Evolutionary conservation across 331 rosid genomes (phyloP).

Genomic region (Dryas integrifolia): DNA sequence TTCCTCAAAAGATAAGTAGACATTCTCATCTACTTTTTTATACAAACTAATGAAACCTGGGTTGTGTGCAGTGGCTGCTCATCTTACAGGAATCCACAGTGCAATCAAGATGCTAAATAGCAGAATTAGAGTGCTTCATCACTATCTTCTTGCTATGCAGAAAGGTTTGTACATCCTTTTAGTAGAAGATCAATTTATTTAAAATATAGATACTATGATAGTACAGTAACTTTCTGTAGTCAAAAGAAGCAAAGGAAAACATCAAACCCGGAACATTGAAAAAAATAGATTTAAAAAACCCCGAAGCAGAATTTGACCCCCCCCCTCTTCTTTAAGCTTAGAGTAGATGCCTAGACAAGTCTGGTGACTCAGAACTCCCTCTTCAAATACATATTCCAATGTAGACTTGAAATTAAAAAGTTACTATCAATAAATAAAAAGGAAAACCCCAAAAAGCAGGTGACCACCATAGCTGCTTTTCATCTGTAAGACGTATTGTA

Average conservation of each 20-base stretch:
- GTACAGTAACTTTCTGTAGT: not conserved
- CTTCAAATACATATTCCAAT: not conserved
- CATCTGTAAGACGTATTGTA: too few species aligned
- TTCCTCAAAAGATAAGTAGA: not conserved
- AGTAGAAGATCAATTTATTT: conserved; percentile 8
- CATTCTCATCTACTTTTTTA: not conserved
- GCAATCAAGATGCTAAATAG: conserved; percentile 98
- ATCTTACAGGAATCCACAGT: conserved; percentile 86
- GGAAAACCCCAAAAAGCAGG: not conserved
- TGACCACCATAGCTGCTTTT: not conserved
- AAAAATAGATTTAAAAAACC: not conserved
- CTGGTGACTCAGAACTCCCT: not conserved
- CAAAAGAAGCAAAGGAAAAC: not conserved
- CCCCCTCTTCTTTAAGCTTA: not conserved
- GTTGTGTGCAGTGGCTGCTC: conserved; percentile 81
- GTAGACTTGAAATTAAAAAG: not conserved
- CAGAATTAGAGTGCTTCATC: conserved; percentile 85
- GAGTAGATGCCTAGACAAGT: not conserved
- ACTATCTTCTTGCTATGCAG: conserved; percentile 85
- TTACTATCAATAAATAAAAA: too few species aligned
- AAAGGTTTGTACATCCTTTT: conserved; percentile 50
- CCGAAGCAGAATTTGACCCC: not conserved
- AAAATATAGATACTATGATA: not conserved
- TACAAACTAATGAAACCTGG: conserved; percentile 2
- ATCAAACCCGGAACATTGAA: not conserved